A percentile compares a stretch with the other conserved stretches of the same genome.
Conservation (phyloP, 164 flowering plant genomes). For the Taxillus chinensis region DNA sequence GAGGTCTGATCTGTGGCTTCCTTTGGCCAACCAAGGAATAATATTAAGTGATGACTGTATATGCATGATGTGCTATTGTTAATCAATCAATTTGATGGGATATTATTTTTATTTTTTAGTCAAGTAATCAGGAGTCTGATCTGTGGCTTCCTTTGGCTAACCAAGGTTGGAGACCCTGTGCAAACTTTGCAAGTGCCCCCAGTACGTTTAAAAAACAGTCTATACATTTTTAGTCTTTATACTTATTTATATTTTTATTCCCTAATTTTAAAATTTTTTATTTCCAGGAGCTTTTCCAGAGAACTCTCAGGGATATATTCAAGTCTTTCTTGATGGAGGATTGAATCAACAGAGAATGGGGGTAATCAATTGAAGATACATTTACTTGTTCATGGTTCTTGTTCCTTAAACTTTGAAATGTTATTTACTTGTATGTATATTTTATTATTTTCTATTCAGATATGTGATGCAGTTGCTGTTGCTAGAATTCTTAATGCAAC, state of each 20-base stretch:
- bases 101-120: constrained; percentile 27
- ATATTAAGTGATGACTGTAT: no score
- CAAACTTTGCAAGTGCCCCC: constrained; percentile 17
- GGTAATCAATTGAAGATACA: constrained; percentile 29
- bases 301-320: constrained; percentile 68
- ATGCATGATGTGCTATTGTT: no score
- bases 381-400: not conserved
- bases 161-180: constrained; percentile 74
- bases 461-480: constrained; percentile 98
- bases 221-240: not conserved
- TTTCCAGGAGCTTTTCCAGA: constrained; percentile 40
- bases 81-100: no score
- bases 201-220: constrained; percentile 19
- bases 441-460: constrained; percentile 23
- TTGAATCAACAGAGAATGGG: constrained; percentile 99
- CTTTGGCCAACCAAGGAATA: constrained; percentile 52
- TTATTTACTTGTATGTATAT: not conserved
- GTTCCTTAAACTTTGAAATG: not conserved
- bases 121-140: constrained; percentile 38
- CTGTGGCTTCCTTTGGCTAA: constrained; percentile 68
- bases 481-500: constrained; percentile 97
- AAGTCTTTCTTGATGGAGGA: constrained; percentile 97
- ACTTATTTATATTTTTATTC: not conserved
- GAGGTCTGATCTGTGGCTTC: constrained; percentile 64
- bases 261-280: constrained; percentile 2